phyloP scores from a whole-genome alignment of 257 asterid genomes.

The Coffea canephora region DNA sequence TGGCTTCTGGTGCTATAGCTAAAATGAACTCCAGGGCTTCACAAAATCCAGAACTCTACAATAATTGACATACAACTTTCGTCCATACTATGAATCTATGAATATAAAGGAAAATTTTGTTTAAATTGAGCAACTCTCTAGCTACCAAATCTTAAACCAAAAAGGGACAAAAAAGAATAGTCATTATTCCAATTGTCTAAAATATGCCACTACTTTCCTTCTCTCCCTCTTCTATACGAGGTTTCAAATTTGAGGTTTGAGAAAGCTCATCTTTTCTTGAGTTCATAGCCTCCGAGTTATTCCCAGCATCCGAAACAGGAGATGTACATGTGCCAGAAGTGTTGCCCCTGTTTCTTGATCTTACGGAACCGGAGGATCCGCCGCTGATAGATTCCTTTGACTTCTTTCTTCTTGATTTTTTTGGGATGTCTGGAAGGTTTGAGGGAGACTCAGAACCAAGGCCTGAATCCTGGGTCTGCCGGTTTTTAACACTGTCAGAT shows the following conservation, averaged over 20 bases:
- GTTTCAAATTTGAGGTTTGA: slow-evolving; percentile 18
- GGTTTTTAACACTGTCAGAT: slow-evolving; percentile 32
- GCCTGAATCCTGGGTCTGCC: slow-evolving; percentile 27
- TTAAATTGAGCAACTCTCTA: slow-evolving; percentile 20
- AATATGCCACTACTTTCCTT: slow-evolving; percentile 29
- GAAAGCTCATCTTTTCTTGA: slow-evolving; percentile 14
- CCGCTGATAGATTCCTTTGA: slow-evolving; percentile 34
- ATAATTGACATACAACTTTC: slow-evolving; percentile 11
- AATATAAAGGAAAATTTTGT: slow-evolving; percentile 4
- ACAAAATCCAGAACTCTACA: slow-evolving; percentile 8
- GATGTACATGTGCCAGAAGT: slow-evolving; percentile 20
- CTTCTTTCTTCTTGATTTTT: slow-evolving; percentile 45
- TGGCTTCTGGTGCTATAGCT: neutral
- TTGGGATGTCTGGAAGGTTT: slow-evolving; percentile 40
- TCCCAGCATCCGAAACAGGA: slow-evolving; percentile 20
- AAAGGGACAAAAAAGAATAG: neutral
- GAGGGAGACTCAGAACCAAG: slow-evolving; percentile 28
- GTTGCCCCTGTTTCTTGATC: slow-evolving; percentile 28
- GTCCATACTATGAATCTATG: slow-evolving; percentile 17
- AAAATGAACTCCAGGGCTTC: neutral
- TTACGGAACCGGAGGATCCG: slow-evolving; percentile 17
- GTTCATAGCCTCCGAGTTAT: slow-evolving; percentile 11
- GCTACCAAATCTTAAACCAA: slow-evolving; percentile 17
- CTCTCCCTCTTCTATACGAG: slow-evolving; percentile 26
- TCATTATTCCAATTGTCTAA: slow-evolving; percentile 13